These are phyloP conservation scores for Buddleja alternifolia DNA, from an alignment of 257 asterid genomes.

Conservation along the genomic window DNA sequence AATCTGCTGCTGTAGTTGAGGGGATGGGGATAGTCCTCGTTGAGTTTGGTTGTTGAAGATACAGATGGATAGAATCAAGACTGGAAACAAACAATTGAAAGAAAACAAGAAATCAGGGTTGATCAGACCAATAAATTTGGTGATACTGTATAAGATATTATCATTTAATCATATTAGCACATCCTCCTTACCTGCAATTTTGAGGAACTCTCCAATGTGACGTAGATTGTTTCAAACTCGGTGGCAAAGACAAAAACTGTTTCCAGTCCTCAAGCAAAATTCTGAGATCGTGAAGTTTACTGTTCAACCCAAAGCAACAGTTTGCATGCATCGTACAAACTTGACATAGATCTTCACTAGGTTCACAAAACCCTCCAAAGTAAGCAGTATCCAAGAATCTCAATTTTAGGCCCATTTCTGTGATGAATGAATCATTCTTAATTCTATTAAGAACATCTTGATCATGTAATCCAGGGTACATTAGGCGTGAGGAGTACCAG, in stretches of 20 bases:
- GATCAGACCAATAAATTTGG: not conserved
- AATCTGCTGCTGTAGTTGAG: constrained; percentile 13
- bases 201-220: constrained; percentile 57
- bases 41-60: constrained; percentile 9
- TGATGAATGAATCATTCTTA: constrained; percentile 47
- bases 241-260: constrained; percentile 38
- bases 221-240: constrained; percentile 27
- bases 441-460: constrained; percentile 75
- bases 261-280: constrained; percentile 75
- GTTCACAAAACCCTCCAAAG: constrained; percentile 84
- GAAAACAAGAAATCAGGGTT: not conserved
- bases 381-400: constrained; percentile 63
- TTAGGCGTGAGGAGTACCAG: constrained; percentile 60
- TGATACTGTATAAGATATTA: not conserved
- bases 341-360: constrained; percentile 59
- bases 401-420: constrained; percentile 51
- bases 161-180: constrained; percentile 5
- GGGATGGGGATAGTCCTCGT: not conserved
- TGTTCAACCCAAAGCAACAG: constrained; percentile 69
- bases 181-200: constrained; percentile 54
- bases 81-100: constrained; percentile 26
- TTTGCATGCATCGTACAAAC: constrained; percentile 87
- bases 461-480: constrained; percentile 66
- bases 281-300: constrained; percentile 76
- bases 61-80: constrained; percentile 37